Base-by-base conservation (phyloP, 2,329 filamentous ascomycete genomes). In the Stylonectria norvegica region DNA sequence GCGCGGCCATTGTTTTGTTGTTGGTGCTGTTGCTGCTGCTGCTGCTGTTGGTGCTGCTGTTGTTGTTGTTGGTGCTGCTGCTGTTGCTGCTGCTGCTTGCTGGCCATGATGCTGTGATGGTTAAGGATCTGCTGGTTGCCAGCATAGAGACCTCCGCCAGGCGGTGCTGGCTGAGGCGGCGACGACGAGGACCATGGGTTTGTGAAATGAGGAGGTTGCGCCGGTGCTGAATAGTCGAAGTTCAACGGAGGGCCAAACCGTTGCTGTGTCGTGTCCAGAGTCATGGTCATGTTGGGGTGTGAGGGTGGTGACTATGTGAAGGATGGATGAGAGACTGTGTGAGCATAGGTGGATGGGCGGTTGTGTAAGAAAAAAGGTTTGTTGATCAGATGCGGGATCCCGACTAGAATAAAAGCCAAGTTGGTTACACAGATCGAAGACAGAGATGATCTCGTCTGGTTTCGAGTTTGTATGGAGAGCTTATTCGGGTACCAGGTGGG, bases 251-350 rank as follows among this genome's bases (percentile, higher is more conserved):
- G 79, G 61, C 78, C 86, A 71, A 85, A 87, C 65, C 81, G 80
- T 72, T 82, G 87, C 71, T 91, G 89, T 67, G 89, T 86, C 60
- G 82, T 81, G 72, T 95, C 89, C 73, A 95, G 81, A 67, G 90
- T 87, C 89, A 95, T 95, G 71, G 89, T 93, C 89, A 95, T 95
- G 67, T 67, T 81, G 70, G 53, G 40, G 45, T 44, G 33, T 40
- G 30, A 12, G 22, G 12, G 22, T 25, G 7, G 22, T 25, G 45
- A 41, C 44, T 40, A 43, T 51, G 45, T 46, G 22, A 27, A 28
- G 44, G 39, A 20, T 17, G 16, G 43, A 42, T 52, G 28, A 30
- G 30, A 34, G 44, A 38, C 38, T 39, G 42, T 53, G 47, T 57
- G 42, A 55, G 47, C 48, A 52, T 56, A 49, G 42, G 43, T 49